Conservation (phyloP, 2,329 filamentous ascomycete genomes). For the Fusarium decemcellulare region DNA sequence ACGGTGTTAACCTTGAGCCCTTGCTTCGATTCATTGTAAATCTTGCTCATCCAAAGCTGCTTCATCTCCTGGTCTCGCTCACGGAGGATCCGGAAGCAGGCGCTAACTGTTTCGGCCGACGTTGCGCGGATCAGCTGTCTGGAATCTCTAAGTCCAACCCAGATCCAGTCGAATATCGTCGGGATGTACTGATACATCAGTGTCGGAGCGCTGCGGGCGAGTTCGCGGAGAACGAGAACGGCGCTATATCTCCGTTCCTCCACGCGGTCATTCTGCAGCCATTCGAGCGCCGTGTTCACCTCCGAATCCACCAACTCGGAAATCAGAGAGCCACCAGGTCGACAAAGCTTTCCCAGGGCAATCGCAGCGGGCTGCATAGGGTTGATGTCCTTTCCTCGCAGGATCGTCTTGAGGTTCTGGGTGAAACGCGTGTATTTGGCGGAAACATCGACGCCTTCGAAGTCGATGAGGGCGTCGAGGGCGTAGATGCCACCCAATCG, state of each 20-base stretch:
- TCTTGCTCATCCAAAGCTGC: slow-evolving; percentile 88
- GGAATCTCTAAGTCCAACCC: slow-evolving; percentile 91
- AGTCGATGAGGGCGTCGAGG: slow-evolving; percentile 93
- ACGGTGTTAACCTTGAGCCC: slow-evolving; percentile 86
- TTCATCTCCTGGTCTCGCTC: slow-evolving; percentile 92
- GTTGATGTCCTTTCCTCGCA: slow-evolving; percentile 90
- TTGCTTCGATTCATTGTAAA: slow-evolving; percentile 86
- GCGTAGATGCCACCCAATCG: slow-evolving; percentile 93
- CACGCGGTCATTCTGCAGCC: slow-evolving; percentile 94
- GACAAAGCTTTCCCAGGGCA: slow-evolving; percentile 90
- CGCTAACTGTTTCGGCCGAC: slow-evolving; percentile 92
- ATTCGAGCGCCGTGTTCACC: slow-evolving; percentile 95
- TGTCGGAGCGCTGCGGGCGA: slow-evolving; percentile 93
- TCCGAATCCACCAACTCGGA: slow-evolving; percentile 97
- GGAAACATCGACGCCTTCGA: slow-evolving; percentile 93
- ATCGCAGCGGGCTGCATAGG: slow-evolving; percentile 93
- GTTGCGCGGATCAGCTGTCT: slow-evolving; percentile 94
- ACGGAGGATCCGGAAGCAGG: slow-evolving; percentile 95
- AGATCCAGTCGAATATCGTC: slow-evolving; percentile 96
- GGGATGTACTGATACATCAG: slow-evolving; percentile 96
- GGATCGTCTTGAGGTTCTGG: slow-evolving; percentile 87
- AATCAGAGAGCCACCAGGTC: slow-evolving; percentile 92
- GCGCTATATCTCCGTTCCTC: slow-evolving; percentile 95
- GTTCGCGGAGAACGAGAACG: slow-evolving; percentile 89
- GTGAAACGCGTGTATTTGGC: slow-evolving; percentile 96